Base-by-base conservation (phyloP, 768 basidiomycete species). In the Cyclocybe cylindracea region DNA sequence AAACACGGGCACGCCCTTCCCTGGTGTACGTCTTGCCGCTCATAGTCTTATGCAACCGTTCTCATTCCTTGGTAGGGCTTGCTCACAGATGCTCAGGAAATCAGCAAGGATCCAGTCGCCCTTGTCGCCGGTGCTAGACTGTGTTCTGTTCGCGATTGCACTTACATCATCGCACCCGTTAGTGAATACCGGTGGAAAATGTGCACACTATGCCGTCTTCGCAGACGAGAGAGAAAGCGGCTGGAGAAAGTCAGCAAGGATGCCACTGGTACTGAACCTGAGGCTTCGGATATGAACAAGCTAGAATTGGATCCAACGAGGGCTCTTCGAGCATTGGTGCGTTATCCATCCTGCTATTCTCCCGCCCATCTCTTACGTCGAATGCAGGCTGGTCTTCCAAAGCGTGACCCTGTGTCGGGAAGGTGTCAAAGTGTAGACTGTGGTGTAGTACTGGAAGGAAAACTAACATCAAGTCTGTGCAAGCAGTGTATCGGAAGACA, bases 181-280 rank as follows among this genome's bases (percentile, higher is more conserved):
- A 58, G 58, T 11, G 70, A 76, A 50, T 79, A 80, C 57, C 61
- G 41, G 2, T 74, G 67, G 68, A 72, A 73, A 48, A 65, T 66
- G 45, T 82, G 80, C 39, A 47, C 55, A n/a, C 39, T 57, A 1
- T 79, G 77, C 55, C 70, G 70, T n/a, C 48, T 61, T 11, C 65
- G 65, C 18, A 60, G 56, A 41, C 60, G 61, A 48, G 62, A 62
- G 42, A 38, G 34, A 48, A 43, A 42, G 44, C 50, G 34, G 45
- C 39, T 35, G 11, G 39, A 34, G 44, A 46, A 41, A 31, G 18
- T 24, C 35, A 31, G 37, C 24, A 24, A 24, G 24, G 24, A 24
- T 24, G 24, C 24, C 24, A 24, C 24, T 24, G 24, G 24, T 24
- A 24, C 24, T 3, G 24, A 24, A 5, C 24, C 24, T 24, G 24